Evolutionary conservation across 2,329 filamentous ascomycete genomes (phyloP), one percentile per base, ranked within the genome.

Genomic region (Gnomoniopsis sp.): DNA sequence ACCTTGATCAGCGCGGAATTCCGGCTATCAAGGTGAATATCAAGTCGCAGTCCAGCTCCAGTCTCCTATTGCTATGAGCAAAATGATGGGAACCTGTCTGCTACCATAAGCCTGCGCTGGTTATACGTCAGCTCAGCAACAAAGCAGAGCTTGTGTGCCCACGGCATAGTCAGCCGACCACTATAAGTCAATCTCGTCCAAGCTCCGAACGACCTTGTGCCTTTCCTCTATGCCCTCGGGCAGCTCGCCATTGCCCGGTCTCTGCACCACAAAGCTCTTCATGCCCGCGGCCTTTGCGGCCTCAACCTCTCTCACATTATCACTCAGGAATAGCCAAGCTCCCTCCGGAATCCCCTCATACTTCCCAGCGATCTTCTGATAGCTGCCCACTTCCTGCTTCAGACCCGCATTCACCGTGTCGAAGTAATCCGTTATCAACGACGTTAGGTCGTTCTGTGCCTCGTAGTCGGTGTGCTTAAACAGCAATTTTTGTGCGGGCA

Each of bases 401-500:
- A 83, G 79, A 1, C 90, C 90, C 34, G 90, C 90, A 70, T 90
- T 93, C 59, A 89, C 83, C 3, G 90, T 93, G 71, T 95, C 90
- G 69, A 91, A 93, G 79, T 86, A 91, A 65, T 81, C 87, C 48
- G 77, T 77, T 59, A 91, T 80, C 57, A 84, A 71, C 1, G 75
- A 74, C 3, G 78, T 82, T 66, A 90, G 71, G 69, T 91, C 84
- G n/a, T 79, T 75, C 19, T 79, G 78, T 60, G 80, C 74, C 8
- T 47, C 46, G 22, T 41, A 49, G 62, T 83, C 76, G 46, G 84
- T 87, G 68, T 92, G 85, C 61, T 80, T 79, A 73, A 93, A 93
- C 63, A 93, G 81, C 62, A 93, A 77, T 74, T 91, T 90, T 78
- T 95, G 90, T 15, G 90, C 90, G 21, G 87, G 81, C 6, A 93